A percentile compares a stretch with the other conserved stretches of the same genome.
These are phyloP conservation scores for Termitomyces sp. DNA, from an alignment of 768 basidiomycete genomes.

Conservation along the genomic window DNA sequence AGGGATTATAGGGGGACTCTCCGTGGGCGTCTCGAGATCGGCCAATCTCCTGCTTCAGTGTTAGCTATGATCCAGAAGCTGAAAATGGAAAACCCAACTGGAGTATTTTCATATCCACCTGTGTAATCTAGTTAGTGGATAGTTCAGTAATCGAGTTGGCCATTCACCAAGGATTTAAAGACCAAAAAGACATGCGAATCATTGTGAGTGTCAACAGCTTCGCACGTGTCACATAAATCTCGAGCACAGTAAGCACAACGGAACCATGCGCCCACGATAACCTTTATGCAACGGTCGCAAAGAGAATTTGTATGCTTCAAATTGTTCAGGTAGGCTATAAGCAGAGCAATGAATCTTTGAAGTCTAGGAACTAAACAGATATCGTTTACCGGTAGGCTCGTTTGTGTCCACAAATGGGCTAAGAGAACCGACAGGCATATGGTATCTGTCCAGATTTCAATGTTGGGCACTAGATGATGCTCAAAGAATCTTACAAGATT, in stretches of 20 bases:
- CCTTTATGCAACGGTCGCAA: constrained; percentile 83
- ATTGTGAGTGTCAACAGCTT: constrained; percentile 77
- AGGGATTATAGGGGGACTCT: constrained; percentile 52
- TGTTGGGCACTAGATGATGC: neutral
- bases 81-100: constrained; percentile 34
- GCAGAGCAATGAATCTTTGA: neutral
- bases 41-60: constrained; percentile 36
- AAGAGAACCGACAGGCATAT: constrained; percentile 52
- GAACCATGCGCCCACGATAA: constrained; percentile 86
- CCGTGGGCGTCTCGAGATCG: constrained; percentile 50
- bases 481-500: constrained; percentile 41
- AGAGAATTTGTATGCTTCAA: constrained; percentile 63
- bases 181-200: constrained; percentile 80
- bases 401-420: constrained; percentile 28
- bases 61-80: neutral
- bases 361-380: neutral
- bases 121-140: constrained; percentile 4
- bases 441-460: constrained; percentile 45
- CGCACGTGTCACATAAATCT: constrained; percentile 85
- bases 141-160: neutral
- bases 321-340: constrained; percentile 53
- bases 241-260: constrained; percentile 83
- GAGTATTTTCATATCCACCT: constrained; percentile 74
- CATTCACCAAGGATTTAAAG: constrained; percentile 73
- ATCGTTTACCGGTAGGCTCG: constrained; percentile 52